A percentile compares a stretch with the other conserved stretches of the same genome.
phyloP scores from a whole-genome alignment of 176 grass and related monocot species.

The Musa acuminata region DNA sequence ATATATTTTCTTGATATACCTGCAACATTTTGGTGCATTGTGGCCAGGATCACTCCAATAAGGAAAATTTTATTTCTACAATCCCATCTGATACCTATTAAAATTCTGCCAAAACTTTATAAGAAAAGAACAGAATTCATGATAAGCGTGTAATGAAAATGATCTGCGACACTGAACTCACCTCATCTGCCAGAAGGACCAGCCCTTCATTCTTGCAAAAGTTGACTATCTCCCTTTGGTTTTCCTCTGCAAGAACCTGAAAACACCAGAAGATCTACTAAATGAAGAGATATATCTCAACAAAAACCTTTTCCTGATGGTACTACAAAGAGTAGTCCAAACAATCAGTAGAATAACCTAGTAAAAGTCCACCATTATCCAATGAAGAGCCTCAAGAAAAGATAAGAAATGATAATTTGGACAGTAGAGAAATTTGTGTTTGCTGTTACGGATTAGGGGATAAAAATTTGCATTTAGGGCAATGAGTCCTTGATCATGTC shows the following conservation, averaged over 20 bases:
- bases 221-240: conserved; percentile 74
- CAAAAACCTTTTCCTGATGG: background rate
- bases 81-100: too few species aligned
- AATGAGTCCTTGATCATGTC: background rate
- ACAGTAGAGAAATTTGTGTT: background rate
- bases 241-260: conserved; percentile 84
- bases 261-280: conserved; percentile 2
- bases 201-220: conserved; percentile 93
- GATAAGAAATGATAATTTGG: background rate
- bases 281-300: background rate
- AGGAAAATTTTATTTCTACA: too few species aligned
- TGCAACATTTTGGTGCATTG: conserved; percentile 14
- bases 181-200: conserved; percentile 88
- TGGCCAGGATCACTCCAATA: background rate
- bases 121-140: too few species aligned
- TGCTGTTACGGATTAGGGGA: too few species aligned
- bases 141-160: too few species aligned
- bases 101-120: too few species aligned
- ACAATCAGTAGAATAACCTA: background rate
- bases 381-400: background rate
- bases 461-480: background rate
- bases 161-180: conserved; percentile 18
- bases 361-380: background rate
- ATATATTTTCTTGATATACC: conserved; percentile 98
- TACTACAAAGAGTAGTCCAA: background rate